Evolutionary conservation across 495 filamentous ascomycete species (phyloP).

Genomic region (Alectoria sarmentosa): DNA sequence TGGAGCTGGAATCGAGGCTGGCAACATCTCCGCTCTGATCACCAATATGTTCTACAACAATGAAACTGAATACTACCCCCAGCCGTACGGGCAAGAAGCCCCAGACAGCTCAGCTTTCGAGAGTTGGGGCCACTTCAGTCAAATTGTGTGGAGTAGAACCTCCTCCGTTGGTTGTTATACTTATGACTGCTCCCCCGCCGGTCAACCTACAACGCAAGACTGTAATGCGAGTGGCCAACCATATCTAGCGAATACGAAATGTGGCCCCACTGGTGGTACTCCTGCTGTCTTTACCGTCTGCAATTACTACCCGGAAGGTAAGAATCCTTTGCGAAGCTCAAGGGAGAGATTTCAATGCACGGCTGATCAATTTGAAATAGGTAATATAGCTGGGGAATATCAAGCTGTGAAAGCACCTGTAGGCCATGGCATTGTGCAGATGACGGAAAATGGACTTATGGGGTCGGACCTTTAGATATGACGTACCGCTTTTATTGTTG

Average conservation of each 20-base stretch:
- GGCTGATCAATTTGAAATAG: neutral
- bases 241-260: constrained; percentile 2
- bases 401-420: neutral
- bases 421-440: neutral
- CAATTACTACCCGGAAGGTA: constrained; percentile 76
- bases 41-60: constrained; percentile 79
- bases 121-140: constrained; percentile 78
- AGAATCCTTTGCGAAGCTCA: constrained; percentile 4
- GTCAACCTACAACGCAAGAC: constrained; percentile 22
- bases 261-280: constrained; percentile 43
- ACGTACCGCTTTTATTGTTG: neutral
- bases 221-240: constrained; percentile 21
- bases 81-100: constrained; percentile 38
- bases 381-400: neutral
- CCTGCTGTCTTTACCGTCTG: constrained; percentile 68
- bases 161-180: constrained; percentile 67
- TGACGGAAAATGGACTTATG: neutral
- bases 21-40: constrained; percentile 55
- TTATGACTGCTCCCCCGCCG: constrained; percentile 40
- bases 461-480: neutral
- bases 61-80: constrained; percentile 50
- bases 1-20: constrained; percentile 37
- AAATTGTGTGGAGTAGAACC: constrained; percentile 77
- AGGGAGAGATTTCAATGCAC: neutral
- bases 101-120: constrained; percentile 11